Conservation (phyloP, 75 land plant genomes). For the Pinus taeda region DNA sequence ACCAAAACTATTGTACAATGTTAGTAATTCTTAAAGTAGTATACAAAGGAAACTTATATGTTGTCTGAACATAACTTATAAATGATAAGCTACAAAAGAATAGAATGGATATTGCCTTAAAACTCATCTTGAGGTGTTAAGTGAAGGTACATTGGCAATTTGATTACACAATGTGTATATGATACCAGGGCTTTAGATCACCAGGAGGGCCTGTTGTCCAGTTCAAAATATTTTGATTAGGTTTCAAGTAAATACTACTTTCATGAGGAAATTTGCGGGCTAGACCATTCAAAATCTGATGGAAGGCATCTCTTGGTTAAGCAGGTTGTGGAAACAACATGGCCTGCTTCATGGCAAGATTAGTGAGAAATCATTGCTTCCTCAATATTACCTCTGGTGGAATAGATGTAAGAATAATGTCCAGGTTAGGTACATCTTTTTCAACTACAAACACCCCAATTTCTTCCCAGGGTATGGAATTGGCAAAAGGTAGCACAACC, state of each 20-base stretch:
- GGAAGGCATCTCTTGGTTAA: constrained; percentile 28
- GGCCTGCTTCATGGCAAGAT: constrained; percentile 29
- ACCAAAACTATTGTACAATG: neutral
- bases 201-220: constrained; percentile 27
- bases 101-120: too few species aligned
- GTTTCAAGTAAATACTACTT: constrained; percentile 16
- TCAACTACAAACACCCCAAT: constrained; percentile 27
- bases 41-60: neutral
- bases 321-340: constrained; percentile 30
- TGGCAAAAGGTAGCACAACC: constrained; percentile 21
- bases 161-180: neutral
- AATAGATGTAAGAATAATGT: constrained; percentile 17
- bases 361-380: constrained; percentile 20
- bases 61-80: too few species aligned
- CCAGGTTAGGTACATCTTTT: constrained; percentile 26
- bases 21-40: constrained; percentile 6
- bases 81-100: too few species aligned
- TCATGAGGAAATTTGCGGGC: constrained; percentile 24
- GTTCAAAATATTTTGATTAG: constrained; percentile 18
- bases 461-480: constrained; percentile 30
- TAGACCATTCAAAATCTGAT: constrained; percentile 25
- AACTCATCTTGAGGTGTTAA: too few species aligned
- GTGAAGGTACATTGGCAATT: too few species aligned
- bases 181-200: constrained; percentile 27
- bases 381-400: constrained; percentile 20